A percentile compares a stretch with the other conserved stretches of the same genome.
These are phyloP conservation scores for Candida tallmaniae DNA, from an alignment of 805 yeast genomes.

Conservation along the genomic window DNA sequence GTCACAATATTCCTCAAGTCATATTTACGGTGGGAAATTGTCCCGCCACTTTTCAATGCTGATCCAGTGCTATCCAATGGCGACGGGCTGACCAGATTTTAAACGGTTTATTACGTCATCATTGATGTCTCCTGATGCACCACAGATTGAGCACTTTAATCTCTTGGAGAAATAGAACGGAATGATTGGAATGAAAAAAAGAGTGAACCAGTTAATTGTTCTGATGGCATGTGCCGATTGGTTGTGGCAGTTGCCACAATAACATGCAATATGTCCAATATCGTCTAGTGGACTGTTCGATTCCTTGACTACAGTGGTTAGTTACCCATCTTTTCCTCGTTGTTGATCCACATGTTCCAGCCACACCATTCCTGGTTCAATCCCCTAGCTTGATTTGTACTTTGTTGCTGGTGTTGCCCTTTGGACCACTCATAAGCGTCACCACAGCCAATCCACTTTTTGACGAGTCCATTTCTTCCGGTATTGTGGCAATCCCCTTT, in stretches of 20 bases:
- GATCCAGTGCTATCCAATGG: constrained; percentile 16
- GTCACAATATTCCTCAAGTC: neutral
- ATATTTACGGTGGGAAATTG: too few species aligned
- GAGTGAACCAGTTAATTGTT: constrained; percentile 47
- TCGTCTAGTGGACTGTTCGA: constrained; percentile 28
- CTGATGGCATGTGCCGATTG: constrained; percentile 49
- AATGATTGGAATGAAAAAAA: constrained; percentile 51
- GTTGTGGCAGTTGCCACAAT: constrained; percentile 60
- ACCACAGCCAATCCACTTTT: too few species aligned
- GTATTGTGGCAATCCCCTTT: too few species aligned
- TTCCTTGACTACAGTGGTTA: constrained; percentile 23
- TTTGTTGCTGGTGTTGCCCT: too few species aligned
- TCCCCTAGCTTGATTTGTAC: neutral
- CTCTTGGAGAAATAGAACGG: constrained; percentile 52
- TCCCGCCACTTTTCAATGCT: neutral
- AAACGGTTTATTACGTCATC: constrained; percentile 20
- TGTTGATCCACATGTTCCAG: too few species aligned
- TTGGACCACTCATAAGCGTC: too few species aligned
- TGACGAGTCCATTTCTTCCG: too few species aligned
- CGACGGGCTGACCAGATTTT: constrained; percentile 31
- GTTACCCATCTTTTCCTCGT: too few species aligned
- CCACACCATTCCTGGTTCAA: too few species aligned
- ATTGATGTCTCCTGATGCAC: constrained; percentile 33
- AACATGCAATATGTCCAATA: constrained; percentile 29
- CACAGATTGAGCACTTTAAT: constrained; percentile 48